Percentiles rank a stretch among this genome's conserved stretches.
These are phyloP conservation scores for Verticillium dahliae DNA, from an alignment of 2,329 filamentous ascomycete genomes.

Conservation along the genomic window DNA sequence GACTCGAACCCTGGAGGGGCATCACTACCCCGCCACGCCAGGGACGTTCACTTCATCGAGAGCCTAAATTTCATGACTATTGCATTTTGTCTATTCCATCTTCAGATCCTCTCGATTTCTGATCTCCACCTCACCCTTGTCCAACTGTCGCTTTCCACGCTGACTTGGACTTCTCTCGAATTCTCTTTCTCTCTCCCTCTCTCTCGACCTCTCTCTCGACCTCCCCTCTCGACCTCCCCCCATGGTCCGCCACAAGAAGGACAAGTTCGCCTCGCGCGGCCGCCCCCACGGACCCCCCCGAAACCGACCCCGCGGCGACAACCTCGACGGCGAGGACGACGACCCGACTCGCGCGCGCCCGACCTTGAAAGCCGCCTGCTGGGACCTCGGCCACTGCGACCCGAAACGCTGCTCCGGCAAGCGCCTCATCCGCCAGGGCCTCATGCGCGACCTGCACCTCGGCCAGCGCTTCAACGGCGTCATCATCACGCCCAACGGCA, in stretches of 20 bases:
- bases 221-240: too few species aligned
- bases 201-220: too few species aligned
- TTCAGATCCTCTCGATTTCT: too few species aligned
- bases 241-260: conserved; percentile 97
- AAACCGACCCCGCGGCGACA: conserved; percentile 37
- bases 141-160: too few species aligned
- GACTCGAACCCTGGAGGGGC: too few species aligned
- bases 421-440: conserved; percentile 80
- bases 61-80: not conserved
- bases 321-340: conserved; percentile 20
- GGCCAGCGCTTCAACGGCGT: conserved; percentile 90
- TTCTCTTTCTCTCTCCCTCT: too few species aligned
- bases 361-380: conserved; percentile 87
- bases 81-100: not conserved
- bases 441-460: conserved; percentile 89
- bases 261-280: conserved; percentile 63
- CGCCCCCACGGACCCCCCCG: conserved; percentile 58
- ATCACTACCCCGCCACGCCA: not conserved
- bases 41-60: not conserved
- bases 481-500: conserved; percentile 92
- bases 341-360: conserved; percentile 29
- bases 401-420: conserved; percentile 96
- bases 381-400: conserved; percentile 97
- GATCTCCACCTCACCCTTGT: not conserved
- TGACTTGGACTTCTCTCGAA: too few species aligned